Percentiles rank a stretch among this genome's conserved stretches.
Conservation (phyloP, 345 rosid species). For the Stellera chamaejasme region DNA sequence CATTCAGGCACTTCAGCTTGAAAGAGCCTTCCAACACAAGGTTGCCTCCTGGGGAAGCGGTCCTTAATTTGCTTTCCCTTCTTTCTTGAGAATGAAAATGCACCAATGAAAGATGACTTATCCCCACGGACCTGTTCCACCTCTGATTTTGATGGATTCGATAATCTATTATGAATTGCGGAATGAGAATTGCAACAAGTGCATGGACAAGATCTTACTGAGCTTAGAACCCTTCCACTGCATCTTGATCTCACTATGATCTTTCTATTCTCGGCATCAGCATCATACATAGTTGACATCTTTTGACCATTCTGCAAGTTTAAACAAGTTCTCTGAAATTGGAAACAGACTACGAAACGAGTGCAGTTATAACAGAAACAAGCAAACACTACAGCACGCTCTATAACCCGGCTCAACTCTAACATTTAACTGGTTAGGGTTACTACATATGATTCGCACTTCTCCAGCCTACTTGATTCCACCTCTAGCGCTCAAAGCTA, state of each 20-base stretch:
- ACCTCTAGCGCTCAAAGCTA: too few species aligned
- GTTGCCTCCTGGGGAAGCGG: constrained; percentile 15
- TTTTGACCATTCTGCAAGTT: constrained; percentile 46
- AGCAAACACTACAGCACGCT: too few species aligned
- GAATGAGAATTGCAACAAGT: constrained; percentile 27
- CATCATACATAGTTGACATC: constrained; percentile 55
- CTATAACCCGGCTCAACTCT: too few species aligned
- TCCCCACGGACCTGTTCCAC: neutral
- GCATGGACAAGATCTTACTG: constrained; percentile 18
- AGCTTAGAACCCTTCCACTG: constrained; percentile 16
- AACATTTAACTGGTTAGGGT: too few species aligned
- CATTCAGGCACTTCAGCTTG: constrained; percentile 71
- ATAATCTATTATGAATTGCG: constrained; percentile 16
- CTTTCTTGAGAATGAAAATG: constrained; percentile 11
- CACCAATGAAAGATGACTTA: constrained; percentile 8
- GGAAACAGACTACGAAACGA: constrained; percentile 6
- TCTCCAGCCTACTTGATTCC: too few species aligned
- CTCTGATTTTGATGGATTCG: constrained; percentile 11
- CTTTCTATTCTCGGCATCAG: constrained; percentile 8
- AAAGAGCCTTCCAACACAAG: constrained; percentile 40
- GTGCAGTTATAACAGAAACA: neutral
- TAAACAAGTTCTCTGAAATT: constrained; percentile 6
- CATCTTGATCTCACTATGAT: constrained; percentile 31
- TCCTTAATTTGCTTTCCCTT: constrained; percentile 9
- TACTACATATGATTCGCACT: too few species aligned